Base-by-base conservation (phyloP, 768 basidiomycete species). In the Tulasnella sp. region DNA sequence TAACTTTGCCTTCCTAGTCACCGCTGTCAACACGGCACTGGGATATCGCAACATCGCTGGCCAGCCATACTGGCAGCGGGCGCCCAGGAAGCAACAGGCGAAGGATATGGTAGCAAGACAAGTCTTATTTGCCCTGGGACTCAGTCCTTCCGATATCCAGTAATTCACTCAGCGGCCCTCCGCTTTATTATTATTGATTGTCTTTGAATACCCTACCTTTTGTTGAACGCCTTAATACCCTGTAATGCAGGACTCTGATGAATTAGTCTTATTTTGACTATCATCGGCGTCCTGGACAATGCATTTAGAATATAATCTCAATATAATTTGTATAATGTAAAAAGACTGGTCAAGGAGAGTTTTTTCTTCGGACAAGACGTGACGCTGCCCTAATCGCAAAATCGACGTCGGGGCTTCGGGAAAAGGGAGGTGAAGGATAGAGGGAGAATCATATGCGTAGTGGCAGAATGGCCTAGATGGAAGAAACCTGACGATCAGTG, bases 401-500 rank as follows among this genome's bases (percentile, higher is more conserved):
- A 58, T 3, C 54, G 22, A 2, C 54, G 54, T 15, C 54, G 1
- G 22, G 93, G 93, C 84, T 76, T 76, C 92, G 85, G 4, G 92
- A 91, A 81, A 94, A 92, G 37, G 86, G 85, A 12, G 93, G 93
- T 0, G 92, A 85, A 2, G 91, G 83, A 81, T 91, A 93, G 37
- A 94, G 77, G 1, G 93, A 93, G 0, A 88, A 80, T 0, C 88
- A 92, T 78, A 95, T 87, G 17, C 93, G 88, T 29, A 90, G 80
- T 19, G 93, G 93, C 5, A 94, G 81, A 12, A 94, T 80, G 0
- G 91, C 92, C 93, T 95, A 72, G 36, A 17, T 8, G 75, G 37
- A 17, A 31, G 38, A 25, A 68, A 31, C 31, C 67, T 40, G 71
- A 67, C 76, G 45, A 77, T 70, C 49, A 15, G 64, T 25, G 14